Base-by-base conservation (phyloP, 768 basidiomycete species). In the Suillus americanus region DNA sequence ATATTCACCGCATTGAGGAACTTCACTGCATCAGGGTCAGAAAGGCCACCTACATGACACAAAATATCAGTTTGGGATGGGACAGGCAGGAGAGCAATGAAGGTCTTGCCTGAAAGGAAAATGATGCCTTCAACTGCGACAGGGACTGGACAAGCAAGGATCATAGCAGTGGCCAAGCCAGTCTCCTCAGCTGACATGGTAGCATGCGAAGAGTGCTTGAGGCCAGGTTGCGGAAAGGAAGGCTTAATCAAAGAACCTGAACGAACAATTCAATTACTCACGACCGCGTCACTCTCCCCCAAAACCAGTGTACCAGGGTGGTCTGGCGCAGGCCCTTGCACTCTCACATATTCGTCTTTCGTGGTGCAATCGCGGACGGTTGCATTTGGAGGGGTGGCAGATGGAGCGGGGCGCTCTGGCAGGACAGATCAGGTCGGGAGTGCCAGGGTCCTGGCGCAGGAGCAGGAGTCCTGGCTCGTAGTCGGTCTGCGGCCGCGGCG, bases 201-300 rank as follows among this genome's bases (percentile, higher is more conserved):
- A 9, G 66, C 68, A 41, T 80, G 77, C 20, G 79, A 79, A 1
- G 78, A 74, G 60, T 81, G 77, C 65, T 82, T 78, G 25, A 81
- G 67, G 9, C 83, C 81, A 18, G 83, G 80, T 66, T 85, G 83
- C 35, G 83, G 78, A 74, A 84, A 85, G 1, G 82, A 84, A 5
- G 82, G 81, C 62, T 85, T 85, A 65, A 86, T 80, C 50, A 85
- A 75, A 6, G 82, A 79, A 25, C 82, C 83, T 84, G 56, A 23
- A 18, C 8, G 16, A 62, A 45, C 13, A 56, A 20, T 8, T 43
- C 59, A 20, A 60, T 64, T 9, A n/a, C 53, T 54, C 12, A 20
- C 6, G 12, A 54, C 53, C 12, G 13, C 35, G n/a, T n/a, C n/a
- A n/a, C n/a, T n/a, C 20, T 33, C 53, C 30, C 30, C 33, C 67